Evolutionary conservation across 345 rosid genomes (phyloP).

Genomic region (Orychophragmus violaceus): DNA sequence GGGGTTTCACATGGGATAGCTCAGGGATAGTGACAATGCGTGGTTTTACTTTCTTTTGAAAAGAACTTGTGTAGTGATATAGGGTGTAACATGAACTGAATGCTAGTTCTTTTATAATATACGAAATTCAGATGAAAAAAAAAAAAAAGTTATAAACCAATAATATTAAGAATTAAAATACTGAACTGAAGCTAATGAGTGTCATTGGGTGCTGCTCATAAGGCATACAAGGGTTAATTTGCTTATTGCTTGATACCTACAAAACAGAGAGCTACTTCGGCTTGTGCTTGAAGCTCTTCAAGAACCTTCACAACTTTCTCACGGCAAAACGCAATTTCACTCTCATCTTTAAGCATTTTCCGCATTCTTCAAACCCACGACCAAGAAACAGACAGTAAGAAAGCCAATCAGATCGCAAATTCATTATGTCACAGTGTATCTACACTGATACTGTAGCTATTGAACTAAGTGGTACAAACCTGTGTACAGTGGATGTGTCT

Average conservation of each 20-base stretch:
- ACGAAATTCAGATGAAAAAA: too few species aligned
- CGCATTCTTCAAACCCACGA: constrained; percentile 49
- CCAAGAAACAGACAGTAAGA: constrained; percentile 1
- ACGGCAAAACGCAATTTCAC: constrained; percentile 43
- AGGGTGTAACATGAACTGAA: too few species aligned
- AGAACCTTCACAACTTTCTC: constrained; percentile 72
- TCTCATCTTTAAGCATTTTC: constrained; percentile 60
- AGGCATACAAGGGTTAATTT: background rate
- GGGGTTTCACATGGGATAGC: too few species aligned
- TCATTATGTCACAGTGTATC: background rate
- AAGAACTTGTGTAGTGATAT: too few species aligned
- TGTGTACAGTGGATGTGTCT: constrained; percentile 71
- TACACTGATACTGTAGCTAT: background rate
- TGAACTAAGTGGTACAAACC: constrained; percentile 37
- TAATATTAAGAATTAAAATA: background rate
- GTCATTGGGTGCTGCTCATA: background rate
- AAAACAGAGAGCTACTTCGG: constrained; percentile 97
- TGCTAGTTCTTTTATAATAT: too few species aligned
- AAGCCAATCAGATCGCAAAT: background rate
- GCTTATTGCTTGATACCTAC: constrained; percentile 59
- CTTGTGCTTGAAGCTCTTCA: constrained; percentile 90
- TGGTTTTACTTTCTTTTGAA: too few species aligned
- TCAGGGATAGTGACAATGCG: too few species aligned
- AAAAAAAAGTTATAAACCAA: too few species aligned
- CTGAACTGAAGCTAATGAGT: background rate